Conservation (phyloP, 495 filamentous ascomycete species). For the Aspergillus heteromorphus region DNA sequence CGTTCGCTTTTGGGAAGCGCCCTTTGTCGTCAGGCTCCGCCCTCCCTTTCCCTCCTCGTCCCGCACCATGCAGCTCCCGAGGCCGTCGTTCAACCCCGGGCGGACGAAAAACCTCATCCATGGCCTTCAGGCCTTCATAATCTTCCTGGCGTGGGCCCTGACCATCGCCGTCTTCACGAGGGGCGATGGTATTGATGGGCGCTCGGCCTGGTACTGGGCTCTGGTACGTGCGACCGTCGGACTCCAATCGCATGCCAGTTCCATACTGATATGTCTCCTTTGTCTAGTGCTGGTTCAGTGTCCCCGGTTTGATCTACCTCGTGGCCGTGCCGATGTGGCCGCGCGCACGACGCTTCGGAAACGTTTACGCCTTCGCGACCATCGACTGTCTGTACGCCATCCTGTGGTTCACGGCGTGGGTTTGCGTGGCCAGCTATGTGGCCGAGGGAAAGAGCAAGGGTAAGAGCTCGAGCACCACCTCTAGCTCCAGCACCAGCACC, state of each 20-base stretch:
- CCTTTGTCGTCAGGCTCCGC: slow-evolving; percentile 7
- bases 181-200: slow-evolving; percentile 57
- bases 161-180: slow-evolving; percentile 70
- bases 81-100: slow-evolving; percentile 35
- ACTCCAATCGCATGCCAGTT: not conserved
- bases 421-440: slow-evolving; percentile 68
- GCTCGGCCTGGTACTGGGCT: slow-evolving; percentile 69
- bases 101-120: slow-evolving; percentile 46
- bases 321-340: slow-evolving; percentile 77
- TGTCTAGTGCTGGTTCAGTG: slow-evolving; percentile 72
- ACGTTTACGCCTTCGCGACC: slow-evolving; percentile 74
- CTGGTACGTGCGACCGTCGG: slow-evolving; percentile 47
- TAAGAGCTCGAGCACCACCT: slow-evolving; percentile 18
- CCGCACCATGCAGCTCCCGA: slow-evolving; percentile 24
- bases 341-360: slow-evolving; percentile 71
- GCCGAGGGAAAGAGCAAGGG: slow-evolving; percentile 43
- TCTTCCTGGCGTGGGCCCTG: slow-evolving; percentile 65
- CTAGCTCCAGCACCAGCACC: slow-evolving; percentile 21
- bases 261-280: slow-evolving; percentile 15
- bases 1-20: not conserved
- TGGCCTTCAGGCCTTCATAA: slow-evolving; percentile 57
- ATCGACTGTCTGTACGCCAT: slow-evolving; percentile 69
- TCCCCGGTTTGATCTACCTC: slow-evolving; percentile 79
- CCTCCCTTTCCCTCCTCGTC: not conserved
- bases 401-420: slow-evolving; percentile 81